A percentile compares a stretch with the other conserved stretches of the same genome.
These are phyloP conservation scores for Blastocladiella emersonii DNA, from an alignment of 371 early-diverging fungal species.

Conservation along the genomic window DNA sequence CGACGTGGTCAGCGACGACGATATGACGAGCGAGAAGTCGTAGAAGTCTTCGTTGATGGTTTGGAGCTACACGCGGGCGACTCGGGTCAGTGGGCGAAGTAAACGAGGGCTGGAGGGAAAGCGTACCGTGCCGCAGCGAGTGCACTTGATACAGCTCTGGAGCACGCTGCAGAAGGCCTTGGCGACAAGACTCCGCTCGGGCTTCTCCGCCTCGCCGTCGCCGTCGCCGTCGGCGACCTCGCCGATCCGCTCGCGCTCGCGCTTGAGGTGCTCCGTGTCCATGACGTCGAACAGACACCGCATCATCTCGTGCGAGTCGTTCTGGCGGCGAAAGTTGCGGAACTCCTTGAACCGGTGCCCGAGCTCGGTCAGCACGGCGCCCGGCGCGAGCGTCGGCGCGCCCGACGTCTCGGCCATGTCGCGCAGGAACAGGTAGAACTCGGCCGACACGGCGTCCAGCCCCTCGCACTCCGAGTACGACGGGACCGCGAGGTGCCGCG, in stretches of 20 bases:
- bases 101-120: too few relatives aligned
- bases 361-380: background rate
- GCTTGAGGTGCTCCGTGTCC: background rate
- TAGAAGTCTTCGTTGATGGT: background rate
- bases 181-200: background rate
- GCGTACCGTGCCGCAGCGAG: background rate
- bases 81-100: too few relatives aligned
- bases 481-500: background rate
- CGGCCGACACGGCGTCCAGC: background rate
- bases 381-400: background rate
- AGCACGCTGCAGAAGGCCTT: background rate
- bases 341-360: background rate
- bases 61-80: background rate
- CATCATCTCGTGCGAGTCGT: background rate
- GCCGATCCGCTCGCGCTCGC: background rate
- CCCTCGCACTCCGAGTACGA: background rate
- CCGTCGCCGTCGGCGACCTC: background rate
- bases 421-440: background rate
- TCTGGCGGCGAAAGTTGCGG: background rate
- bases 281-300: background rate
- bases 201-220: background rate
- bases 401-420: background rate
- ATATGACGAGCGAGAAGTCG: background rate
- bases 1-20: background rate
- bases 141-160: background rate